A percentile compares a stretch with the other conserved stretches of the same genome.
Conservation (phyloP, 1,139 yeast species). For the Yamadazyma trypodendri region DNA sequence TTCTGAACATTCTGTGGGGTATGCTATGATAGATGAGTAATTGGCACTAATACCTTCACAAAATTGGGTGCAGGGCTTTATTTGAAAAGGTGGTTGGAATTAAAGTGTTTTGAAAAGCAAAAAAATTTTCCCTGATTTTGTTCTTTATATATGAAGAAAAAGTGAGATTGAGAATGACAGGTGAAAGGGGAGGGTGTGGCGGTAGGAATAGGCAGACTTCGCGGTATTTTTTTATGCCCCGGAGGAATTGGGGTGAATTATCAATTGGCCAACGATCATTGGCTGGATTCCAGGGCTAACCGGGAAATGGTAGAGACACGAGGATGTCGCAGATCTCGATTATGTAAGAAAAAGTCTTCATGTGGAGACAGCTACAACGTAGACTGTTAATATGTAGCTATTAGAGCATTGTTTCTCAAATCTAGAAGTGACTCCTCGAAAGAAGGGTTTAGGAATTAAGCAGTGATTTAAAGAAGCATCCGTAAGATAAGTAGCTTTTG, state of each 20-base stretch:
- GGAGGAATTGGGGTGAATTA: slow-evolving; percentile 11
- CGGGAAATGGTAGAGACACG: neutral
- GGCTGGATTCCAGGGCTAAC: slow-evolving; percentile 4
- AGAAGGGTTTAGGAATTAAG: too few relatives aligned
- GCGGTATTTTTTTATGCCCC: slow-evolving; percentile 4
- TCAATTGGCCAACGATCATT: slow-evolving; percentile 9
- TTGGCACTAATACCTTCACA: neutral
- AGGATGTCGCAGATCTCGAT: too few relatives aligned
- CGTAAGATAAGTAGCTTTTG: too few relatives aligned
- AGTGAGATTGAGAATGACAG: neutral
- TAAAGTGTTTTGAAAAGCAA: slow-evolving; percentile 2
- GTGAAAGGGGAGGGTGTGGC: neutral
- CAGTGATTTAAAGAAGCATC: too few relatives aligned
- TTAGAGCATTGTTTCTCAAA: too few relatives aligned
- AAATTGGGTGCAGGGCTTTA: neutral
- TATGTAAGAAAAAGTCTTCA: too few relatives aligned
- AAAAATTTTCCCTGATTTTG: slow-evolving; percentile 4
- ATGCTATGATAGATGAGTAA: neutral
- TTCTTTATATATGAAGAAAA: slow-evolving; percentile 1
- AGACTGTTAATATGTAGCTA: too few relatives aligned
- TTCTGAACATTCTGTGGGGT: slow-evolving; percentile 9
- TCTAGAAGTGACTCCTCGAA: too few relatives aligned
- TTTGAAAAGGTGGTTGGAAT: slow-evolving; percentile 5
- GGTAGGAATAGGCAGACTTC: neutral
- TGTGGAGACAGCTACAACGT: too few relatives aligned